These are phyloP conservation scores for Metschnikowia proteae DNA, from an alignment of 805 yeast genomes.

Conservation along the genomic window DNA sequence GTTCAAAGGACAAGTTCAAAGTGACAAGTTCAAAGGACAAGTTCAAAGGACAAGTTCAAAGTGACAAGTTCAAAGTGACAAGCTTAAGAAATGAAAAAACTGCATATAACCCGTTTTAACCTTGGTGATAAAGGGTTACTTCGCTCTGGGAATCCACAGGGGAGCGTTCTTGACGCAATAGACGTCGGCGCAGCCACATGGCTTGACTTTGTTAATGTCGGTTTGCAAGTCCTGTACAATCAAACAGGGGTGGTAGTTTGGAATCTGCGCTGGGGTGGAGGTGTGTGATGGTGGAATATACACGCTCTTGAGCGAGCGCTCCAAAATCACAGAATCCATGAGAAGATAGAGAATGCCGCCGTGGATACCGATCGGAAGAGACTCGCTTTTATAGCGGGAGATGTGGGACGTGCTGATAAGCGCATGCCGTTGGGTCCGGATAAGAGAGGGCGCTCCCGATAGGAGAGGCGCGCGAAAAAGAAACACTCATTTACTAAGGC, in stretches of 20 bases:
- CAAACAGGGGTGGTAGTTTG: conserved; percentile 53
- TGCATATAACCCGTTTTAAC: too few relatives aligned
- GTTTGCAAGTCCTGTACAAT: conserved; percentile 55
- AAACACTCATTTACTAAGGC: background rate
- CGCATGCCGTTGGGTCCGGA: conserved; percentile 2
- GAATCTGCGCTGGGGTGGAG: conserved; percentile 28
- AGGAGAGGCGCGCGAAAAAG: conserved; percentile 3
- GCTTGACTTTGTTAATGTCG: conserved; percentile 38
- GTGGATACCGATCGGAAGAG: too few relatives aligned
- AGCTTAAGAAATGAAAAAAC: too few relatives aligned
- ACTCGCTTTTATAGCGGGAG: background rate
- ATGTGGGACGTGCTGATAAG: background rate
- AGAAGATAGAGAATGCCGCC: background rate
- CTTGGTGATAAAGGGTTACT: conserved; percentile 20
- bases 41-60: too few relatives aligned
- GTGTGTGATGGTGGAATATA: conserved; percentile 42
- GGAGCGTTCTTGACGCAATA: conserved; percentile 40
- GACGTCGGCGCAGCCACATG: conserved; percentile 40
- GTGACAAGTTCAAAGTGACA: too few relatives aligned
- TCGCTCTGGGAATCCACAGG: conserved; percentile 49
- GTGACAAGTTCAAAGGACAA: too few relatives aligned
- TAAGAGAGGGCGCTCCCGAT: background rate
- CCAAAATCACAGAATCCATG: conserved; percentile 44
- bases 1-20: too few relatives aligned
- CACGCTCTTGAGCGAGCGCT: conserved; percentile 36